Evolutionary conservation across 208 protist species (phyloP), one percentile per base, ranked within the genome.

Genomic region (Polymyxa betae): DNA sequence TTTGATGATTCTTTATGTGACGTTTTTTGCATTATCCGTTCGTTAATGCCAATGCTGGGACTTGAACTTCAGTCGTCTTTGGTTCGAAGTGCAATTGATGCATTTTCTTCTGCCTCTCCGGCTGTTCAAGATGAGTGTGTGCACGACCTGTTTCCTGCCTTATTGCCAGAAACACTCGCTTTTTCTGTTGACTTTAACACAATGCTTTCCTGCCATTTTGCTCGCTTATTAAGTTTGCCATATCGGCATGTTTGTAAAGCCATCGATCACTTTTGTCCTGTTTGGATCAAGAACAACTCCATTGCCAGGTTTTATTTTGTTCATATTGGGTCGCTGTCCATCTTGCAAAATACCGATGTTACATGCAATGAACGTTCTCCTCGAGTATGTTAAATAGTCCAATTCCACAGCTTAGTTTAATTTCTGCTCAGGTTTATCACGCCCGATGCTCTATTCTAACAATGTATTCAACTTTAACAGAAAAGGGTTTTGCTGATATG

Each of bases 401-500:
- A 60, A 5, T 60, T 24, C 12, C 49, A 60, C 24, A 29, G 49
- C 12, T 60, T 60, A 5, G 12, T 24, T 60, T 29, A 60, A 60
- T 60, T 29, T 5, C 49, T 5, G 24, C 24, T 60, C 24, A 60
- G 49, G 24, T 5, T 24, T 5, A 29, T 60, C 49, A 60, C 24
- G 49, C 24, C 49, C 49, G 49, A 24, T 29, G 5, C 5, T 60
- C 49, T 24, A 43, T 82, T 38, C n/a, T 82, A 45, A n/a, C 72
- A 16, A 35, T 82, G 72, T 43, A 82, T n/a, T 20, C 5, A 5
- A 16, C 40, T 40, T 45, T 82, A 5, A 5, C 5, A 35, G 72
- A 82, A 5, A 5, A 35, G n/a, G n/a, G 16, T 82, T 43, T 82
- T n/a, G 72, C n/a, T n/a, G 72, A 82, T 82, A 43, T 43, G 72